Conservation (phyloP, 352 stramenopile species). For the Globisporangium nunn region DNA sequence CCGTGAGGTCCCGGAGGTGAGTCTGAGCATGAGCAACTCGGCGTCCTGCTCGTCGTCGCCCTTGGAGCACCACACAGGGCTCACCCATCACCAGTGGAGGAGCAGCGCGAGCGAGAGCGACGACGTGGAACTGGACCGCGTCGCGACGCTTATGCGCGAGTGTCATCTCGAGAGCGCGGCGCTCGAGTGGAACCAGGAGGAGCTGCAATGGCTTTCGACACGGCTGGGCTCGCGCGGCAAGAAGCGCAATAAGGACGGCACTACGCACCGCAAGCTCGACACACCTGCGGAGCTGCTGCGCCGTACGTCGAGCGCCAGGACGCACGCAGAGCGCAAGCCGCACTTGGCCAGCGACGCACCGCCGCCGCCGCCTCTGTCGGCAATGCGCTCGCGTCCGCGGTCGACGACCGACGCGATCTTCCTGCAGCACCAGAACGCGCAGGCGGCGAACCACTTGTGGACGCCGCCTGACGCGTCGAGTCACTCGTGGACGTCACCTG, state of each 20-base stretch:
- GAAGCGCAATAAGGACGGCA: constrained; percentile 16
- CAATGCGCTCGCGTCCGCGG: constrained; percentile 1
- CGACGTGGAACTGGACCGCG: neutral
- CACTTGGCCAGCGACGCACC: neutral
- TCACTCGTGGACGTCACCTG: constrained; percentile 5
- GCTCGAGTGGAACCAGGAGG: constrained; percentile 31
- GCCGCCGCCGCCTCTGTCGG: neutral
- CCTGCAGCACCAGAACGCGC: constrained; percentile 3
- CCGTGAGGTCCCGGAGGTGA: neutral
- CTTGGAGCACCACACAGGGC: constrained; percentile 1
- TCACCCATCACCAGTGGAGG: neutral
- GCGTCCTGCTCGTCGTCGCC: constrained; percentile 5
- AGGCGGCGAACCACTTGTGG: neutral
- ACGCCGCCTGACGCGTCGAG: constrained; percentile 2
- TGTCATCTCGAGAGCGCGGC: constrained; percentile 2
- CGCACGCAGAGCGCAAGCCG: neutral
- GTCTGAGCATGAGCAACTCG: neutral
- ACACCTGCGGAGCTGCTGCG: constrained; percentile 5
- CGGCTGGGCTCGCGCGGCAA: constrained; percentile 15
- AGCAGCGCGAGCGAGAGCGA: constrained; percentile 2
- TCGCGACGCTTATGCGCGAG: neutral
- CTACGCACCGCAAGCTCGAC: constrained; percentile 9
- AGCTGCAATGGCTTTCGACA: constrained; percentile 23
- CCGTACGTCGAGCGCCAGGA: neutral
- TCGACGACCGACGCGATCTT: constrained; percentile 9